A percentile compares a stretch with the other conserved stretches of the same genome.
These are phyloP conservation scores for Cladophialophora chaetospira DNA, from an alignment of 2,329 filamentous ascomycete species.

Conservation along the genomic window DNA sequence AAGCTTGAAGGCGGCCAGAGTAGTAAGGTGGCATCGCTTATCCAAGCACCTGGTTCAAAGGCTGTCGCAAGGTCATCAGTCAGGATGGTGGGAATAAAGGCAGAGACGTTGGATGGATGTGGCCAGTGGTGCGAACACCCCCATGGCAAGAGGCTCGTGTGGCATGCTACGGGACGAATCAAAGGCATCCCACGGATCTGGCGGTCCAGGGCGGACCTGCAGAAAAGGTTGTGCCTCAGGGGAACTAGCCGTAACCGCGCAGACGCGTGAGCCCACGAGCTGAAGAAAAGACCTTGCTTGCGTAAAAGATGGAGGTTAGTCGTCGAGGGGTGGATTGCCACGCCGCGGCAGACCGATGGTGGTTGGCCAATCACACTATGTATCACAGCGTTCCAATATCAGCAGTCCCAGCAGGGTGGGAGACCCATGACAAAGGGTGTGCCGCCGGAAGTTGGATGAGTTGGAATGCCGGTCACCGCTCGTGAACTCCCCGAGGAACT, in stretches of 20 bases:
- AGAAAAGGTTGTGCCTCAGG: slow-evolving; percentile 5
- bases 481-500: neutral
- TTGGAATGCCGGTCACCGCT: slow-evolving; percentile 7
- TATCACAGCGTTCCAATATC: slow-evolving; percentile 23
- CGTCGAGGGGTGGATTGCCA: slow-evolving; percentile 21
- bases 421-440: slow-evolving; percentile 9
- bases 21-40: slow-evolving; percentile 13
- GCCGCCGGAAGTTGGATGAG: slow-evolving; percentile 2
- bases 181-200: slow-evolving; percentile 8
- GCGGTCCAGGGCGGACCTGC: slow-evolving; percentile 12
- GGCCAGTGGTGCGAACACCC: slow-evolving; percentile 24
- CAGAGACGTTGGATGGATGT: slow-evolving; percentile 20
- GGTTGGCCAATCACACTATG: slow-evolving; percentile 15
- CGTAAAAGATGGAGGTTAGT: slow-evolving; percentile 15
- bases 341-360: slow-evolving; percentile 12
- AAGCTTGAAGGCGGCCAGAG: slow-evolving; percentile 9
- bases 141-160: slow-evolving; percentile 1
- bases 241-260: slow-evolving; percentile 3
- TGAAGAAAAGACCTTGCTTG: slow-evolving; percentile 25
- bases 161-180: slow-evolving; percentile 9
- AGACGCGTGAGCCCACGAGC: slow-evolving; percentile 19
- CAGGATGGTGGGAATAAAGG: slow-evolving; percentile 10
- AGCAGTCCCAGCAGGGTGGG: slow-evolving; percentile 24
- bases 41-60: slow-evolving; percentile 13
- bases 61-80: slow-evolving; percentile 9